These are phyloP conservation scores for Aspergillus nidulans DNA, from an alignment of 495 filamentous ascomycete genomes.

Conservation along the genomic window DNA sequence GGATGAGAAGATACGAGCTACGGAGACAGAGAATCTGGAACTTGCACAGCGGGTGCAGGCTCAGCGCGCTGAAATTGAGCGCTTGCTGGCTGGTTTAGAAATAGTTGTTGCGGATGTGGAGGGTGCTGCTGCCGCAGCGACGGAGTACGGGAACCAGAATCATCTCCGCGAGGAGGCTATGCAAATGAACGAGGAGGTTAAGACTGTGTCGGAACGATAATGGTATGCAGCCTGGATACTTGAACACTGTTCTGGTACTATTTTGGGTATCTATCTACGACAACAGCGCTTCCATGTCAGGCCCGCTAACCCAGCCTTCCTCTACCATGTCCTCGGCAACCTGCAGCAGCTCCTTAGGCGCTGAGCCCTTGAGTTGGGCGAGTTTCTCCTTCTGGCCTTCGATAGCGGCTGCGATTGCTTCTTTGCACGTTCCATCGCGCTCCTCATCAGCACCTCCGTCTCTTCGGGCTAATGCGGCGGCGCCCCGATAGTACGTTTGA, in stretches of 20 bases:
- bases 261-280: slow-evolving; percentile 22
- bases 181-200: slow-evolving; percentile 42
- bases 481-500: slow-evolving; percentile 60
- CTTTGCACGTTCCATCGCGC: slow-evolving; percentile 42
- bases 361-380: slow-evolving; percentile 29
- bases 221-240: no score
- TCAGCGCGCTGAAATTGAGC: slow-evolving; percentile 73
- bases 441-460: slow-evolving; percentile 41
- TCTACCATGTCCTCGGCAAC: slow-evolving; percentile 48
- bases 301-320: slow-evolving; percentile 40
- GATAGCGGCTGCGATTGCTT: slow-evolving; percentile 42
- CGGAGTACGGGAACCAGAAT: slow-evolving; percentile 35
- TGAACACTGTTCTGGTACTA: not conserved
- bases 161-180: slow-evolving; percentile 39
- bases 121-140: slow-evolving; percentile 51
- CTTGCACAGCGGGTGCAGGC: slow-evolving; percentile 57
- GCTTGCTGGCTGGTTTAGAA: slow-evolving; percentile 60
- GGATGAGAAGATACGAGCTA: slow-evolving; percentile 55
- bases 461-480: slow-evolving; percentile 42
- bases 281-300: slow-evolving; percentile 33
- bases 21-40: slow-evolving; percentile 59
- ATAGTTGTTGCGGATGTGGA: slow-evolving; percentile 65
- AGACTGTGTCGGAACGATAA: slow-evolving; percentile 17
- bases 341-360: slow-evolving; percentile 27
- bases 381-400: slow-evolving; percentile 40